Percentiles rank a stretch among this genome's conserved stretches.
phyloP scores from a whole-genome alignment of 176 grass and related monocot genomes.

The Poa annua region DNA sequence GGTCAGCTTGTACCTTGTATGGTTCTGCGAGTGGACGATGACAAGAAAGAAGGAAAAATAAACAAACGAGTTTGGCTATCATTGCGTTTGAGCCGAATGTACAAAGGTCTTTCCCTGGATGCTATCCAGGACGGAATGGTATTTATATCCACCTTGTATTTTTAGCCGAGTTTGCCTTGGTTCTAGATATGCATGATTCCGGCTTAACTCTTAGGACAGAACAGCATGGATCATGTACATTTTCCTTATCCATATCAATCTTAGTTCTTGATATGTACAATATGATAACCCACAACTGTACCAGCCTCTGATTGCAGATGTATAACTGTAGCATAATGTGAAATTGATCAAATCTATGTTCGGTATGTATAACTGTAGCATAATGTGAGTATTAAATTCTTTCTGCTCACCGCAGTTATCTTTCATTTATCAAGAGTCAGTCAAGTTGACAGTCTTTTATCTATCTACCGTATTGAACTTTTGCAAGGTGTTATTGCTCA shows the following conservation, averaged over 20 bases:
- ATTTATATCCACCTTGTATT: constrained; percentile 28
- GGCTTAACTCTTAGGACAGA: constrained; percentile 18
- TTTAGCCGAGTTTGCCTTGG: background rate
- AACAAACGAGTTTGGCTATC: constrained; percentile 83
- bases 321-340: background rate
- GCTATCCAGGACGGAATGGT: constrained; percentile 96
- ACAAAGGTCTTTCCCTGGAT: constrained; percentile 87
- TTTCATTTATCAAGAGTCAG: background rate
- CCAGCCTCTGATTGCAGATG: background rate
- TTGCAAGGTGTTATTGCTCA: background rate
- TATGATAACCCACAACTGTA: constrained; percentile 5
- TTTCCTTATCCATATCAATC: background rate
- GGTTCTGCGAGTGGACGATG: constrained; percentile 76
- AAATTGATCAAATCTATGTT: background rate
- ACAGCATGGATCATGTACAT: background rate
- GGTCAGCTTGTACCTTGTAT: constrained; percentile 88
- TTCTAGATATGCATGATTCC: constrained; percentile 1
- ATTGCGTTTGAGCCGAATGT: constrained; percentile 71
- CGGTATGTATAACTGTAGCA: background rate
- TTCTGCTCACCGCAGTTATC: constrained; percentile 3
- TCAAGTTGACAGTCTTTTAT: background rate
- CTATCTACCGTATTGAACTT: background rate
- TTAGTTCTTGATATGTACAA: constrained; percentile 17
- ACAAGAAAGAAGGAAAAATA: constrained; percentile 88
- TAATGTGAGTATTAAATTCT: constrained; percentile 1